phyloP scores from a whole-genome alignment of 306 rosid species.

The Notholithocarpus densiflorus region DNA sequence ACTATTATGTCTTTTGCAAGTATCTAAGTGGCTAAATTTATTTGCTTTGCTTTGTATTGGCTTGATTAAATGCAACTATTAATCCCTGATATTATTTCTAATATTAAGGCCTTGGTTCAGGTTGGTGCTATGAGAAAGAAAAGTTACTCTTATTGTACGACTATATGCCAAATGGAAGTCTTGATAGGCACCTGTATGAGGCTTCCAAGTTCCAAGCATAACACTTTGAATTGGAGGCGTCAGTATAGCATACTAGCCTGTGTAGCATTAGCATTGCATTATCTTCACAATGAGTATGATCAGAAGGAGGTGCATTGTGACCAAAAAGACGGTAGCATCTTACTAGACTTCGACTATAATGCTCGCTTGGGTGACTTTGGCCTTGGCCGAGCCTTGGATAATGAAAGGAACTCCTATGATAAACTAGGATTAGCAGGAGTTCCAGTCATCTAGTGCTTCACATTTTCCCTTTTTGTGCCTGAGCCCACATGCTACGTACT shows the following conservation, averaged over 20 bases:
- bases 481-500: too few species aligned
- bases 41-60: neutral
- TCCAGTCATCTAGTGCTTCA: too few species aligned
- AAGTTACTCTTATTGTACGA: constrained; percentile 48
- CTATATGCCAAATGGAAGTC: constrained; percentile 51
- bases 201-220: neutral
- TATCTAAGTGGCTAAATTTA: neutral
- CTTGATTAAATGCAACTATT: neutral
- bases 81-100: neutral
- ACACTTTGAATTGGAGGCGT: constrained; percentile 31
- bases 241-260: constrained; percentile 38
- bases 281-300: constrained; percentile 44
- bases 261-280: constrained; percentile 47
- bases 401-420: too few species aligned
- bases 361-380: constrained; percentile 53
- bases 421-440: too few species aligned
- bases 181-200: constrained; percentile 38
- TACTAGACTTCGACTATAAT: constrained; percentile 40
- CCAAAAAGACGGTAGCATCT: neutral
- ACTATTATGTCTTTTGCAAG: too few species aligned
- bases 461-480: too few species aligned
- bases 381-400: constrained; percentile 26
- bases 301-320: constrained; percentile 40
- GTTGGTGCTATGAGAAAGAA: constrained; percentile 53
- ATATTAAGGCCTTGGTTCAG: neutral